Percentiles rank a stretch among this genome's conserved stretches.
phyloP scores from a whole-genome alignment of 495 filamentous ascomycete genomes.

The Diplogelasinospora grovesii region DNA sequence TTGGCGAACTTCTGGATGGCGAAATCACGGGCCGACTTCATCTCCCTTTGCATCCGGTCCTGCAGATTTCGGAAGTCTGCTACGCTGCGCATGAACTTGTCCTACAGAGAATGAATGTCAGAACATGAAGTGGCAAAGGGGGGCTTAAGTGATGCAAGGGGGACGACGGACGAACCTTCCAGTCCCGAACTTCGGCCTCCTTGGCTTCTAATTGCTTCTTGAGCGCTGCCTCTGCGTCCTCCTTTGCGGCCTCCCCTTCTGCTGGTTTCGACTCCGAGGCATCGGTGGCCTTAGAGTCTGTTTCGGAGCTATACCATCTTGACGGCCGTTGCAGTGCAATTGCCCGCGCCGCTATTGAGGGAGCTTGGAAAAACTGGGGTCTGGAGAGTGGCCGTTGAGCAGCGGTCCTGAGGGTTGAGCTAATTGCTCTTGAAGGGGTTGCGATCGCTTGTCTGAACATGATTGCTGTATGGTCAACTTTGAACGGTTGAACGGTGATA shows the following conservation, averaged over 20 bases:
- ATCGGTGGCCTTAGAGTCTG: constrained; percentile 32
- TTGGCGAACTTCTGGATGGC: constrained; percentile 92
- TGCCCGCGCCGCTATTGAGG: constrained; percentile 18
- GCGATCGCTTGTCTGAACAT: constrained; percentile 41
- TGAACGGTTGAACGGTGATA: constrained; percentile 1
- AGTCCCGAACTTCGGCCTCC: constrained; percentile 72
- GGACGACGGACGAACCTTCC: constrained; percentile 66
- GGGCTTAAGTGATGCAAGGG: no score
- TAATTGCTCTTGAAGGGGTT: constrained; percentile 31
- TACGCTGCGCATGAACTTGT: constrained; percentile 84
- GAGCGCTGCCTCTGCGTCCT: constrained; percentile 32
- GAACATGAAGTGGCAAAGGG: no score
- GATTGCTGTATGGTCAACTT: constrained; percentile 11
- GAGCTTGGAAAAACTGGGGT: constrained; percentile 25
- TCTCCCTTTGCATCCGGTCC: constrained; percentile 86
- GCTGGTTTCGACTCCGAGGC: constrained; percentile 15
- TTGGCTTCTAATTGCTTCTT: constrained; percentile 74
- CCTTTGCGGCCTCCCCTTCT: constrained; percentile 19
- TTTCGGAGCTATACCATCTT: constrained; percentile 44
- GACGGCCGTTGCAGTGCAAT: constrained; percentile 14
- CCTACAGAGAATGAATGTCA: constrained; percentile 45
- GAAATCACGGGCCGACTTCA: constrained; percentile 79
- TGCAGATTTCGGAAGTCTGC: constrained; percentile 97
- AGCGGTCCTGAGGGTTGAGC: constrained; percentile 19
- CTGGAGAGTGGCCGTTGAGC: constrained; percentile 23